phyloP scores from a whole-genome alignment of 345 rosid species.

The Boechera divaricarpa region DNA sequence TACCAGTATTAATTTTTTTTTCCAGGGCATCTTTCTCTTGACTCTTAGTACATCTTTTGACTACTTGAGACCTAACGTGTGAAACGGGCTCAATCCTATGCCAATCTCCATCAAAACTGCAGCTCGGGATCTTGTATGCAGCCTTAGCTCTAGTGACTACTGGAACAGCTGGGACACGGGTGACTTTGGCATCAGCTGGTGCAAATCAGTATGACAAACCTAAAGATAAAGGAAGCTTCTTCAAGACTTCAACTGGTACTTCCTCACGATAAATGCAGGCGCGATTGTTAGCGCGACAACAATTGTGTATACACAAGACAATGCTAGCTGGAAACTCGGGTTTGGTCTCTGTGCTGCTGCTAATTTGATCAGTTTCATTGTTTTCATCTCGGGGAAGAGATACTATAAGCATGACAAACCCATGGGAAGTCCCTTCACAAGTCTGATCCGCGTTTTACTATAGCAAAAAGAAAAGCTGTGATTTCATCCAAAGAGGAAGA shows the following conservation, averaged over 20 bases:
- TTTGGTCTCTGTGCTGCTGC: slow-evolving; percentile 46
- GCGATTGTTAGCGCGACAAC: slow-evolving; percentile 41
- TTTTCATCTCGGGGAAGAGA: slow-evolving; percentile 50
- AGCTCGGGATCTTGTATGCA: slow-evolving; percentile 46
- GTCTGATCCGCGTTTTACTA: slow-evolving; percentile 49
- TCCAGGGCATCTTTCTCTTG: slow-evolving; percentile 51
- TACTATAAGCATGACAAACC: slow-evolving; percentile 50
- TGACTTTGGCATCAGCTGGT: slow-evolving; percentile 49
- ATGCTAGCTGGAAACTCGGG: slow-evolving; percentile 57
- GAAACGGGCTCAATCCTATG: slow-evolving; percentile 43
- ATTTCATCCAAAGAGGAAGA: slow-evolving; percentile 42
- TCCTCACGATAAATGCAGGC: slow-evolving; percentile 41
- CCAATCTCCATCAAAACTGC: slow-evolving; percentile 46
- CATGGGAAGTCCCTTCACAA: slow-evolving; percentile 51
- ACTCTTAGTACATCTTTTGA: slow-evolving; percentile 41
- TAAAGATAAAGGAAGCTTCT: slow-evolving; percentile 50
- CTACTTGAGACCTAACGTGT: slow-evolving; percentile 47
- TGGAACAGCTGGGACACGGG: slow-evolving; percentile 49
- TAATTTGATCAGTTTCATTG: slow-evolving; percentile 42
- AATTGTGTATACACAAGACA: slow-evolving; percentile 53
- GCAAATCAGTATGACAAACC: slow-evolving; percentile 52
- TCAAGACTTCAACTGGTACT: slow-evolving; percentile 54
- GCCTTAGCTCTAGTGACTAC: slow-evolving; percentile 46
- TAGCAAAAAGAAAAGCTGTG: slow-evolving; percentile 44
- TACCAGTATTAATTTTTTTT: not conserved